A percentile compares a stretch with the other conserved stretches of the same genome.
These are phyloP conservation scores for Mycena alexandri DNA, from an alignment of 768 basidiomycete genomes.

Conservation along the genomic window DNA sequence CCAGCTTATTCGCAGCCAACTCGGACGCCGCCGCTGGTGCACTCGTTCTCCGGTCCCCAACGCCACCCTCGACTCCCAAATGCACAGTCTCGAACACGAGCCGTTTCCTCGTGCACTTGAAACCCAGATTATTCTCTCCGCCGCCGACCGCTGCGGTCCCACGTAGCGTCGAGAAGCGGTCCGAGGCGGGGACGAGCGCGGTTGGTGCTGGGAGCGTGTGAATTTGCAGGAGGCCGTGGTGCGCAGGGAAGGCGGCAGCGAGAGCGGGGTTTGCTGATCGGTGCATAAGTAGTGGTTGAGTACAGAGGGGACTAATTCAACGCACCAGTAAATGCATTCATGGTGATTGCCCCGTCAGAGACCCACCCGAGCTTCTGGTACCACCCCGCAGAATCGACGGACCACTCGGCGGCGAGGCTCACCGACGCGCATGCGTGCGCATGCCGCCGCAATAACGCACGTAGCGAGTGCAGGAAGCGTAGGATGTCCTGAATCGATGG, in stretches of 20 bases:
- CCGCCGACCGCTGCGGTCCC: slow-evolving; percentile 69
- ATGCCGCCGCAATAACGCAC: slow-evolving; percentile 67
- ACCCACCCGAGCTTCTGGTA: slow-evolving; percentile 83
- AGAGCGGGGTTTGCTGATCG: slow-evolving; percentile 81
- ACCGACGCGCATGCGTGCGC: slow-evolving; percentile 76
- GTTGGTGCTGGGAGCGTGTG: slow-evolving; percentile 82
- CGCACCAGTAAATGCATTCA: slow-evolving; percentile 86
- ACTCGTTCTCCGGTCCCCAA: slow-evolving; percentile 79
- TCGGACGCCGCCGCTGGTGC: slow-evolving; percentile 49
- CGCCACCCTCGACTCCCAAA: slow-evolving; percentile 88
- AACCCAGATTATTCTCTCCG: slow-evolving; percentile 97
- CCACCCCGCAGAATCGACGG: slow-evolving; percentile 72
- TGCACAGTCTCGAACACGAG: slow-evolving; percentile 94
- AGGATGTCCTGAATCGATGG: slow-evolving; percentile 67
- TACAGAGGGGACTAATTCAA: slow-evolving; percentile 1
- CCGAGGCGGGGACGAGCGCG: slow-evolving; percentile 81
- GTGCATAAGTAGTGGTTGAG: too few relatives aligned
- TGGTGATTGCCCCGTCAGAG: slow-evolving; percentile 78
- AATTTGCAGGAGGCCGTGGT: slow-evolving; percentile 88
- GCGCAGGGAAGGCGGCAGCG: slow-evolving; percentile 78
- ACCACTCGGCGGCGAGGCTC: slow-evolving; percentile 74
- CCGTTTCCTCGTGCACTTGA: slow-evolving; percentile 90
- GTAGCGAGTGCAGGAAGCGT: slow-evolving; percentile 78
- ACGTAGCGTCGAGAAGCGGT: slow-evolving; percentile 86
- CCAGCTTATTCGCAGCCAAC: slow-evolving; percentile 32